Evolutionary conservation across 345 rosid species (phyloP).

Genomic region (Salix udensis): DNA sequence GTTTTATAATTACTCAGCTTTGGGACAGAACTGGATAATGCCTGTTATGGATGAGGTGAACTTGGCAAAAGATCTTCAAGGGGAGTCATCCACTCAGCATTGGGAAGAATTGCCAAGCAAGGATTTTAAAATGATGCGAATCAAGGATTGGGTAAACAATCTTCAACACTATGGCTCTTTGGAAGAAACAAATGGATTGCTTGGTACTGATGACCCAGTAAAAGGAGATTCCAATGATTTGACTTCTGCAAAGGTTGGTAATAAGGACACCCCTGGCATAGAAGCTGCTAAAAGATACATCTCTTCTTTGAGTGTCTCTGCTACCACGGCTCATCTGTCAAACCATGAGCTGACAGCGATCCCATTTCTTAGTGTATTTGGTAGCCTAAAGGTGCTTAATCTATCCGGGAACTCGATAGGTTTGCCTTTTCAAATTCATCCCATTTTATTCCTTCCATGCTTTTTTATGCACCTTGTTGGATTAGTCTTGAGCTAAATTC

Average conservation of each 20-base stretch:
- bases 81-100: constrained; percentile 38
- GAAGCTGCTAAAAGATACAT: constrained; percentile 81
- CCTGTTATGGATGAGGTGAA: constrained; percentile 54
- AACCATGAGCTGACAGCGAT: constrained; percentile 66
- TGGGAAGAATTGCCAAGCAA: constrained; percentile 44
- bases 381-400: constrained; percentile 72
- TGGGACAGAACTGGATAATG: constrained; percentile 65
- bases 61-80: constrained; percentile 32
- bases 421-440: constrained; percentile 22
- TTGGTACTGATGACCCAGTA: constrained; percentile 26
- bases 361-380: constrained; percentile 77
- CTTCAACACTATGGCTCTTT: constrained; percentile 57
- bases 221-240: constrained; percentile 34
- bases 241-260: constrained; percentile 46
- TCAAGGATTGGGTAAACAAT: constrained; percentile 80
- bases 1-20: constrained; percentile 48
- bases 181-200: constrained; percentile 49
- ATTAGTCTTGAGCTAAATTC: background rate
- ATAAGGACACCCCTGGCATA: constrained; percentile 53
- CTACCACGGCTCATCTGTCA: constrained; percentile 73
- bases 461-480: background rate
- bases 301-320: constrained; percentile 57
- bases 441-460: background rate
- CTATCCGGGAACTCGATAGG: constrained; percentile 90
- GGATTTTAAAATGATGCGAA: constrained; percentile 71